These are phyloP conservation scores for Phytophthora chlamydospora DNA, from an alignment of 352 stramenopile genomes.

Conservation along the genomic window DNA sequence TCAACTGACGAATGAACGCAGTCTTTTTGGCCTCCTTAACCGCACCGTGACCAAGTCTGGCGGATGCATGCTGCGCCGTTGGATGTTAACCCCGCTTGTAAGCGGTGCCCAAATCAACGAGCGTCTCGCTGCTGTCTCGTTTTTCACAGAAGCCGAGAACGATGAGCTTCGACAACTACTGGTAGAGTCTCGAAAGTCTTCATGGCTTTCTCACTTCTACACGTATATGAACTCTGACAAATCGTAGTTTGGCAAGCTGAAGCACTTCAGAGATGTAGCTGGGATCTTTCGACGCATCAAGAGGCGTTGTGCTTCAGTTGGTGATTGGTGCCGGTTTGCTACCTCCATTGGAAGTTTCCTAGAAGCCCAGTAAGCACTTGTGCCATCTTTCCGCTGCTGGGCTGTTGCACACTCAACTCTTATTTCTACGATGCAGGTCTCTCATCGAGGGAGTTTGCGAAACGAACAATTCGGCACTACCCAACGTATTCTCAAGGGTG, in stretches of 20 bases:
- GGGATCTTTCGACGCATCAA: constrained; percentile 72
- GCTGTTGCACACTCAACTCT: neutral
- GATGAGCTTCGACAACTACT: constrained; percentile 65
- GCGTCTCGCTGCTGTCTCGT: constrained; percentile 62
- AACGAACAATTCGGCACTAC: constrained; percentile 28
- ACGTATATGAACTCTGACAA: constrained; percentile 6
- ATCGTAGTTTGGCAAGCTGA: constrained; percentile 62
- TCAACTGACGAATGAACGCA: constrained; percentile 24
- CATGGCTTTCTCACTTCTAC: neutral
- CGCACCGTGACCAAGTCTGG: constrained; percentile 78
- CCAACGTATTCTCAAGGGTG: constrained; percentile 40
- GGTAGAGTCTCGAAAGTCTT: constrained; percentile 32
- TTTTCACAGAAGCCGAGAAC: constrained; percentile 55
- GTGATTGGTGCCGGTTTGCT: constrained; percentile 72
- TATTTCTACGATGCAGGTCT: constrained; percentile 20
- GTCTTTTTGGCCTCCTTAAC: constrained; percentile 83
- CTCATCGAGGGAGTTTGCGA: constrained; percentile 29
- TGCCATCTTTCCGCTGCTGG: neutral
- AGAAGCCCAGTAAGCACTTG: constrained; percentile 52
- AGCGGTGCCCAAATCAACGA: constrained; percentile 52
- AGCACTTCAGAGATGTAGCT: constrained; percentile 65
- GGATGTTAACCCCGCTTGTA: constrained; percentile 82
- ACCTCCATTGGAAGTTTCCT: constrained; percentile 69
- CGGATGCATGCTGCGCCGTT: constrained; percentile 61
- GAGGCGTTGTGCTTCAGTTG: constrained; percentile 60